Percentiles rank a stretch among this genome's conserved stretches.
Evolutionary conservation across 2,329 filamentous ascomycete species (phyloP).

Genomic region (Epichloe brachyelytri): DNA sequence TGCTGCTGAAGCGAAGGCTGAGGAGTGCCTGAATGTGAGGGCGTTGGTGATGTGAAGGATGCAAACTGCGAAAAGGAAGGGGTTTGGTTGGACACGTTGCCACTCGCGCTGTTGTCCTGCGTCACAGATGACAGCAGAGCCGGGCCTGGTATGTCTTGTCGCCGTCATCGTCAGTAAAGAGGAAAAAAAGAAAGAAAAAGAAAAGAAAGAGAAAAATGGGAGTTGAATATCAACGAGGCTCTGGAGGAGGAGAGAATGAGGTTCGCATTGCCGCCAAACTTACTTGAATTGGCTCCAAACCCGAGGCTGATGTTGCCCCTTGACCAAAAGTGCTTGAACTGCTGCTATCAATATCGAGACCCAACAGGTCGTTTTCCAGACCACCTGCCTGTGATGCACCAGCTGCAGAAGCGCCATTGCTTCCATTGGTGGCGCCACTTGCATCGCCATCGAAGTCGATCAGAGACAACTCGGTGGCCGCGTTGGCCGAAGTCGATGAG

Average conservation of each 20-base stretch:
- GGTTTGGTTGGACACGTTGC: slow-evolving; percentile 26
- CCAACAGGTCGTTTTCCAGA: slow-evolving; percentile 81
- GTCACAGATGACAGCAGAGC: slow-evolving; percentile 52
- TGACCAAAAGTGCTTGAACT: slow-evolving; percentile 50
- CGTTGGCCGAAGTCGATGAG: slow-evolving; percentile 36
- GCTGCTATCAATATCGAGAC: slow-evolving; percentile 62
- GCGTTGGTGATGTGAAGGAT: slow-evolving; percentile 38
- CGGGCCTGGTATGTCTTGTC: slow-evolving; percentile 51
- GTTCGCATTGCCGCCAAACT: slow-evolving; percentile 16
- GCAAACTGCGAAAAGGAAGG: slow-evolving; percentile 42
- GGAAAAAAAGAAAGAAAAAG: no score
- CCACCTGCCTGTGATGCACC: slow-evolving; percentile 43
- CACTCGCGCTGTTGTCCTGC: slow-evolving; percentile 44
- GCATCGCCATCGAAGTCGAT: slow-evolving; percentile 75
- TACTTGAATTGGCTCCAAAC: slow-evolving; percentile 56
- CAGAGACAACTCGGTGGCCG: slow-evolving; percentile 66
- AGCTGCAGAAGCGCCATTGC: slow-evolving; percentile 24
- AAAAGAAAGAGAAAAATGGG: not conserved
- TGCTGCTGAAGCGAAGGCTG: slow-evolving; percentile 36
- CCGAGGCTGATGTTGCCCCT: slow-evolving; percentile 77
- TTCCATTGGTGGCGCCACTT: slow-evolving; percentile 37
- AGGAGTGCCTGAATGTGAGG: slow-evolving; percentile 40
- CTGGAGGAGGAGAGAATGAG: no score
- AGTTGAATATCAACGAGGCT: not conserved
- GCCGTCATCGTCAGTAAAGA: slow-evolving; percentile 9